Evolutionary conservation across 1,284 basidiomycete species (phyloP), one percentile per base, ranked within the genome.

Genomic region (Boletus hoseneyae): DNA sequence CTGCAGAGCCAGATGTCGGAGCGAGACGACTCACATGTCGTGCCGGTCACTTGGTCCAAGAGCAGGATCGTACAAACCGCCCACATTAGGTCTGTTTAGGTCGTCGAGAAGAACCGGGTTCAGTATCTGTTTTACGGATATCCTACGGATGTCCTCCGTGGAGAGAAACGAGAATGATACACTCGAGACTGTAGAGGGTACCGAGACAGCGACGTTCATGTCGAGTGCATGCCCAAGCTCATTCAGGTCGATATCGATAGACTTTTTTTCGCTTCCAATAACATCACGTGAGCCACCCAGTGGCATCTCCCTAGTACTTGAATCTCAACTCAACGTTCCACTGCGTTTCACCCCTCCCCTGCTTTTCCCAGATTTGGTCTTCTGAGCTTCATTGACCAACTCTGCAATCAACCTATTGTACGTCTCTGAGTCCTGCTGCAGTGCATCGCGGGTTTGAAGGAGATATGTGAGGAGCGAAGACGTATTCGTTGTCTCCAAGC

Each of bases 121-220:
- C 55, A 92, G 82, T 62, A 99, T 89, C 75, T 97, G 92, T 74
- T 96, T 95, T 63, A 99, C 96, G 16, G 94, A 97, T 67, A 99
- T 94, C 54, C 87, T 82, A 46, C 89, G 83, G 59, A 98, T 80
- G 70, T 99, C 96, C 60, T 91, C 82, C n/a, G 91, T 76, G 13
- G 90, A 85, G 50, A 99, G 84, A 70, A 97, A 97, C 3, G 94
- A 95, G 73, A 99, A 99, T 21, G 95, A 96, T 48, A 98, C 74
- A 57, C 88, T 87, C 51, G 83, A 74, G 59, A 97, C 87, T 48
- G 86, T 84, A 5, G 93, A 89, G 13, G 92, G 85, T 50, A 99
- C 73, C 19, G 96, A 87, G 63, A 91, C 83, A 8, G 94, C 81
- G 70, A 97, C 91, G 70, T 99, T 96, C 96, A 99, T 99, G 54